Evolutionary conservation across 1,139 yeast genomes (phyloP), one percentile per base, ranked within the genome.

Genomic region (Diutina catenulata): DNA sequence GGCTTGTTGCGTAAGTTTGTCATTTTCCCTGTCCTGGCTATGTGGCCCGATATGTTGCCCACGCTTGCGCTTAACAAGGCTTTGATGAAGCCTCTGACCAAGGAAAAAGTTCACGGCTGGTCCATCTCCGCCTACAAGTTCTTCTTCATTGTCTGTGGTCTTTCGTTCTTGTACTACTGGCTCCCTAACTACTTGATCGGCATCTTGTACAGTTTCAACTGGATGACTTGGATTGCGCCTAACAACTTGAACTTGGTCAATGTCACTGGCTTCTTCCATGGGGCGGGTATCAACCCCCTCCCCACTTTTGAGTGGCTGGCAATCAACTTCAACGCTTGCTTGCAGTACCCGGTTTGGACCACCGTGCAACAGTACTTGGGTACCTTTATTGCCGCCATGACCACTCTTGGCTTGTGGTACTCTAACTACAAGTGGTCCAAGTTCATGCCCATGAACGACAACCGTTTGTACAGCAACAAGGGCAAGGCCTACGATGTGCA

Each of bases 171-270:
- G 11, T 76, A 70, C 53, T 70, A 61, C 49, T 77, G 81, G 80
- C 32, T 76, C 15, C 83, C 83, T 11, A 59, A 61, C 40, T 74
- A 62, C 43, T 45, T 75, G 7, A 70, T 74, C 49, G 52, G 54
- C 33, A 76, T 76, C 1, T 51, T 76, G 13, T 62, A 73, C 2
- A 55, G 59, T 13, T 76, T 76, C 55, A 74, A 71, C 50, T 76
- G 82, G 81, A 65, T 71, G 52, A 68, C 76, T 3, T 77, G 83
- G 83, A 74, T 76, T 37, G 56, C 62, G 4, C 81, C 81, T 15
- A 46, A 63, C 27, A 76, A 73, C 49, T 59, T 70, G 45, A 64
- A 67, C 40, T 53, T 78, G 37, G 79, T 76, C 8, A 58, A 61
- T 8, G 58, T 78, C 29, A 72, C 78, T 2, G 86, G 84, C 3